These are phyloP conservation scores for Hypoxylon perforatum DNA, from an alignment of 495 filamentous ascomycete genomes.

Conservation along the genomic window DNA sequence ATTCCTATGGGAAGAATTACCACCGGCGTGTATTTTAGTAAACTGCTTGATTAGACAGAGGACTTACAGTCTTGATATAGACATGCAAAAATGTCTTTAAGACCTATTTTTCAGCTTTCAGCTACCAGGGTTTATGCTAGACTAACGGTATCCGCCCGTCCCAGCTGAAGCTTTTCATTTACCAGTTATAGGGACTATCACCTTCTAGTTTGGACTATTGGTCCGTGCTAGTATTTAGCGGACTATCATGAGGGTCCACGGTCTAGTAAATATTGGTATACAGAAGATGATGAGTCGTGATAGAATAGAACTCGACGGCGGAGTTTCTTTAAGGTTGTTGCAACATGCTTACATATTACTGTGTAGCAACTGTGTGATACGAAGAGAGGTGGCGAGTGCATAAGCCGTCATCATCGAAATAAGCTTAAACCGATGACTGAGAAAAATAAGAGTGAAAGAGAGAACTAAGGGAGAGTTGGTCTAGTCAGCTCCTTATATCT, in stretches of 20 bases:
- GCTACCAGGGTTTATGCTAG: constrained; percentile 23
- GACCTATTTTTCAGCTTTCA: constrained; percentile 33
- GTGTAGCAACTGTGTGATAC: not conserved
- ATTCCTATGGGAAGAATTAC: too few species aligned
- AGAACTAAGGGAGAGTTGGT: constrained; percentile 2
- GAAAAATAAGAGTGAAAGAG: not conserved
- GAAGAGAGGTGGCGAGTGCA: not conserved
- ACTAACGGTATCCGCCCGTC: constrained; percentile 13
- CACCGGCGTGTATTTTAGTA: constrained; percentile 23
- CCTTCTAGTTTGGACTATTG: constrained; percentile 14
- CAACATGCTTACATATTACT: not conserved
- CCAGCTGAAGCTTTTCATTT: constrained; percentile 21
- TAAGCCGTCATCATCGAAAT: not conserved
- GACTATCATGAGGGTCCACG: constrained; percentile 1
- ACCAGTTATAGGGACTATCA: constrained; percentile 8
- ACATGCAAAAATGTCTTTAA: constrained; percentile 1
- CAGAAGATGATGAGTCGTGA: not conserved
- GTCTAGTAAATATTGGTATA: not conserved
- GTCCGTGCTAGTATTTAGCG: constrained; percentile 17
- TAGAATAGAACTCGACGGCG: not conserved
- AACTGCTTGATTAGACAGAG: constrained; percentile 6
- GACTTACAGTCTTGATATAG: constrained; percentile 21
- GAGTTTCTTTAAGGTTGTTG: not conserved
- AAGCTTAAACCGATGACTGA: not conserved
- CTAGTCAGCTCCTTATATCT: constrained; percentile 8